Conservation (phyloP, 1,284 basidiomycete species). For the Phylloporus sp. region DNA sequence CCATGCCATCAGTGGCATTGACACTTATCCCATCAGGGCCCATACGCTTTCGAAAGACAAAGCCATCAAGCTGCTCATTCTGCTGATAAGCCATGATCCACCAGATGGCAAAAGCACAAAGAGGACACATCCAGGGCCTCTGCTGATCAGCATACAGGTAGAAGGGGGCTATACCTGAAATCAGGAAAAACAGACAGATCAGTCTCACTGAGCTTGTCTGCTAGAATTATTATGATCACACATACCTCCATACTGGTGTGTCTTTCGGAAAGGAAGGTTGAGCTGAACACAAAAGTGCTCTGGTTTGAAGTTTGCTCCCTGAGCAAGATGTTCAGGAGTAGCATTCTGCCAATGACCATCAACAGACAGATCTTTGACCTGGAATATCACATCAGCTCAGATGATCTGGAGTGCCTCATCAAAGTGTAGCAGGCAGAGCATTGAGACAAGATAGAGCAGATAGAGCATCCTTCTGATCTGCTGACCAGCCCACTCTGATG, state of each 20-base stretch:
- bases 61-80: neutral
- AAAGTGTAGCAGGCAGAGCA: neutral
- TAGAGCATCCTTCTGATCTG: neutral
- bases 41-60: neutral
- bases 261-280: neutral
- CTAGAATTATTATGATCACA: neutral
- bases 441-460: neutral
- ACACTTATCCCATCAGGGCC: neutral
- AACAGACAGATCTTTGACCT: neutral
- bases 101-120: neutral
- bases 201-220: too few species aligned
- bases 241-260: slow-evolving; percentile 2
- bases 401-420: neutral
- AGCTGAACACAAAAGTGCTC: neutral
- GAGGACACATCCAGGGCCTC: neutral
- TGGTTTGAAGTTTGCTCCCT: neutral
- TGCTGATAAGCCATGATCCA: neutral
- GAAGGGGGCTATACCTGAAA: neutral
- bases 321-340: neutral
- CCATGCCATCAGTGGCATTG: neutral
- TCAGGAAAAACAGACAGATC: neutral
- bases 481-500: neutral
- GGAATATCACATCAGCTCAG: neutral
- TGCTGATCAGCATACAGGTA: neutral
- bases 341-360: neutral